Evolutionary conservation across 2,329 filamentous ascomycete genomes (phyloP).

Genomic region (Exophiala sp.): DNA sequence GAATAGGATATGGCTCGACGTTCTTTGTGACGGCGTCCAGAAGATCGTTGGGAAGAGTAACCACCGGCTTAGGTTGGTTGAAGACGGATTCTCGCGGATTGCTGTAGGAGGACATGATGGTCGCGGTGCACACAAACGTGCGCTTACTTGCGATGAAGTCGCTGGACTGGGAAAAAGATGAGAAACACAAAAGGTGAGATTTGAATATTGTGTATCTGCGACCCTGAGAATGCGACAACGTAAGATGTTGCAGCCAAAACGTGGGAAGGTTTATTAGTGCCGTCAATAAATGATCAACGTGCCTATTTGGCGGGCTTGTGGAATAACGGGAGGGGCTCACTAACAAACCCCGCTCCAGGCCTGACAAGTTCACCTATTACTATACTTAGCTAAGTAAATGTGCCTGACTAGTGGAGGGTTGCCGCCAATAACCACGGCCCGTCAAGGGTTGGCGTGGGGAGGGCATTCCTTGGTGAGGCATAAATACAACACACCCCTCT

Average conservation of each 20-base stretch:
- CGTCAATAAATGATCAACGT: no score
- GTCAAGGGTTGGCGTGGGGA: background rate
- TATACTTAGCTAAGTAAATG: background rate
- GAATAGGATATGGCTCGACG: conserved; percentile 49
- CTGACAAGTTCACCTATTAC: background rate
- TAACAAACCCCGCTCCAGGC: background rate
- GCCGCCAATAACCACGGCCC: background rate
- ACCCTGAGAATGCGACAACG: no score
- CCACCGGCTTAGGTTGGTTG: conserved; percentile 28
- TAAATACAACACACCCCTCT: background rate
- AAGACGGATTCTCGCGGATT: conserved; percentile 25
- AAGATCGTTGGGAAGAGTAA: conserved; percentile 31
- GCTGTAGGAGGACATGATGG: conserved; percentile 15
- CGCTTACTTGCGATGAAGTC: background rate
- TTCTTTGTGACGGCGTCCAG: conserved; percentile 46
- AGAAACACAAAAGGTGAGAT: no score
- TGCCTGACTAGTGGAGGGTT: conserved; percentile 19
- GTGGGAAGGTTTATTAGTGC: no score
- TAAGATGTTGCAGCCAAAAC: no score
- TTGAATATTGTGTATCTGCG: no score
- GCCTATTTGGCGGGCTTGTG: no score
- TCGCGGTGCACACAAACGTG: background rate
- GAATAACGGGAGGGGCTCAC: background rate
- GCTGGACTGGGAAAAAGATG: no score
- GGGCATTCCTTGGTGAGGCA: background rate